These are phyloP conservation scores for Kodamaea leandrae DNA, from an alignment of 805 yeast species.

Conservation along the genomic window DNA sequence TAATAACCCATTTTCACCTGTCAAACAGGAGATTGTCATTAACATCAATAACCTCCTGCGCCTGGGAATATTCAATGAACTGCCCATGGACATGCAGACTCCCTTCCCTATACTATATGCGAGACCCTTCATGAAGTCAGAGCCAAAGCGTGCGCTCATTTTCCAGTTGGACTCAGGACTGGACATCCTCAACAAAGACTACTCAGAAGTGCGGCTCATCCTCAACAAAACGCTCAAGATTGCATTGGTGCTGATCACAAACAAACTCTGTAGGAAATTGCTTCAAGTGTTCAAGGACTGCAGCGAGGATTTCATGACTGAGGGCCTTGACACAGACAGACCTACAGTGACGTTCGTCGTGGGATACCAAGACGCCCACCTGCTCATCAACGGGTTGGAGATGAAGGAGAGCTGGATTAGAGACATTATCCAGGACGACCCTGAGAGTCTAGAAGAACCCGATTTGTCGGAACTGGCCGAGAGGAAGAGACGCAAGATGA, in stretches of 20 bases:
- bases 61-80: slow-evolving; percentile 30
- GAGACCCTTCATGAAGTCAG: slow-evolving; percentile 33
- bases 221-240: slow-evolving; percentile 27
- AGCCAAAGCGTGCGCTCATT: slow-evolving; percentile 31
- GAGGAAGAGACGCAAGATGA: slow-evolving; percentile 13
- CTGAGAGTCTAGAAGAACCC: slow-evolving; percentile 2
- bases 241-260: slow-evolving; percentile 25
- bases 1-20: slow-evolving; percentile 48
- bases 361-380: slow-evolving; percentile 27
- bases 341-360: slow-evolving; percentile 22
- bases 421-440: slow-evolving; percentile 22
- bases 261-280: slow-evolving; percentile 23
- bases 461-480: slow-evolving; percentile 1
- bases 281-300: slow-evolving; percentile 23
- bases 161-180: slow-evolving; percentile 28
- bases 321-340: slow-evolving; percentile 17
- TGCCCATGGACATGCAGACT: slow-evolving; percentile 16
- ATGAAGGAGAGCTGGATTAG: slow-evolving; percentile 34
- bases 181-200: slow-evolving; percentile 11
- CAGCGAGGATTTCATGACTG: slow-evolving; percentile 16
- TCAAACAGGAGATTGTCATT: slow-evolving; percentile 56
- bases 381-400: slow-evolving; percentile 33
- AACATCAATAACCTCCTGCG: slow-evolving; percentile 45
- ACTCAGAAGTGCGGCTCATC: slow-evolving; percentile 32
- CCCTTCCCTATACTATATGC: slow-evolving; percentile 29